Evolutionary conservation across 2,329 filamentous ascomycete genomes (phyloP).

Genomic region (Torrubiella hemipterigena): DNA sequence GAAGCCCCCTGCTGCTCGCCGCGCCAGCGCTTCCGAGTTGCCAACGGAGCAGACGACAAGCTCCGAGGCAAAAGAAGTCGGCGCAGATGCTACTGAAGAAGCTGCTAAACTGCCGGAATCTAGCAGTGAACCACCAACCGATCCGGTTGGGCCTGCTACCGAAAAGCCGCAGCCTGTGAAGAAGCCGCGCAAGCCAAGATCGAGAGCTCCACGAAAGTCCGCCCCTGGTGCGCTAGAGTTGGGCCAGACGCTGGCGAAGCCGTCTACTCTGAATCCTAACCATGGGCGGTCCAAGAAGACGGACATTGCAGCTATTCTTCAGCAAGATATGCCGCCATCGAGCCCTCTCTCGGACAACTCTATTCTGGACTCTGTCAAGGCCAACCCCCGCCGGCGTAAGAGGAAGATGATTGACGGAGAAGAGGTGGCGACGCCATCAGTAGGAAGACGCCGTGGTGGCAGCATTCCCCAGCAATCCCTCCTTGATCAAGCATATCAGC

Average conservation of each 20-base stretch:
- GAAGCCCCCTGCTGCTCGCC: slow-evolving; percentile 6
- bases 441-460: slow-evolving; percentile 8
- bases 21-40: slow-evolving; percentile 9
- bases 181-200: slow-evolving; percentile 9
- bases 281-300: slow-evolving; percentile 19
- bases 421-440: slow-evolving; percentile 15
- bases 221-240: slow-evolving; percentile 23
- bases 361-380: slow-evolving; percentile 40
- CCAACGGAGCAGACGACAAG: slow-evolving; percentile 1
- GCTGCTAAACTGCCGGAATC: too few species aligned
- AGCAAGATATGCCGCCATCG: not conserved
- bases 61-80: slow-evolving; percentile 3
- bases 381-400: slow-evolving; percentile 32
- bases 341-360: slow-evolving; percentile 18
- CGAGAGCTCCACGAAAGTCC: slow-evolving; percentile 25
- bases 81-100: too few species aligned
- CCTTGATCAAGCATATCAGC: slow-evolving; percentile 10
- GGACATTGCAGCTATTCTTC: slow-evolving; percentile 7
- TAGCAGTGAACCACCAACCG: too few species aligned
- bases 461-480: slow-evolving; percentile 2
- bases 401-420: slow-evolving; percentile 32
- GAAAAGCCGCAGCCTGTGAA: not conserved
- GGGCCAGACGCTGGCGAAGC: slow-evolving; percentile 14
- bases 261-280: slow-evolving; percentile 24
- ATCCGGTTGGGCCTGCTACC: too few species aligned